Percentiles rank a stretch among this genome's conserved stretches.
These are phyloP conservation scores for Abrus pulchellus DNA, from an alignment of 306 rosid genomes.

Conservation along the genomic window DNA sequence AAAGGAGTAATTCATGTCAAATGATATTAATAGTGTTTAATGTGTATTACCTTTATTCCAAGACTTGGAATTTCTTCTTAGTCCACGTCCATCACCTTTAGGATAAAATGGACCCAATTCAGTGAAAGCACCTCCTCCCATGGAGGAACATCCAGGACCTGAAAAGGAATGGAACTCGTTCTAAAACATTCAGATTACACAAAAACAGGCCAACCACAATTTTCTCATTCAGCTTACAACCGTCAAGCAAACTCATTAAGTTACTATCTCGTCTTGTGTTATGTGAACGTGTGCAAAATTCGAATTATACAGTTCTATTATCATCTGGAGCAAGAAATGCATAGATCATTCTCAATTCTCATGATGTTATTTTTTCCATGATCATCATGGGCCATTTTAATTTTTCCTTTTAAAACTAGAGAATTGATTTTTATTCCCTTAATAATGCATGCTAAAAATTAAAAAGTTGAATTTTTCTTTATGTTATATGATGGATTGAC, in stretches of 20 bases:
- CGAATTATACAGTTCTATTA: neutral
- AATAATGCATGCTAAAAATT: neutral
- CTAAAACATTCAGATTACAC: neutral
- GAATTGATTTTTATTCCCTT: neutral
- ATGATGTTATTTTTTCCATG: neutral
- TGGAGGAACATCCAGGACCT: conserved; percentile 90
- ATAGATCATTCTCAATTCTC: neutral
- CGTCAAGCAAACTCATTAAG: neutral
- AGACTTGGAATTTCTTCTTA: conserved; percentile 65
- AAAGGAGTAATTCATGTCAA: neutral
- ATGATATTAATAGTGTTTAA: neutral
- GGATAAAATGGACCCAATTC: conserved; percentile 90
- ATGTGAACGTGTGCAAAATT: neutral
- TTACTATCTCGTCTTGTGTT: neutral
- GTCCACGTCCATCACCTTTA: conserved; percentile 74
- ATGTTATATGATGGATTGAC: neutral
- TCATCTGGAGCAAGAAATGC: neutral
- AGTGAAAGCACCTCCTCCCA: conserved; percentile 91
- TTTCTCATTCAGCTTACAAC: neutral
- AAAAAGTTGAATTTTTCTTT: neutral
- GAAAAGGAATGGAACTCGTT: conserved; percentile 35
- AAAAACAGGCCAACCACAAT: neutral
- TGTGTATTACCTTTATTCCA: conserved; percentile 70
- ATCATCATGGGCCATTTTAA: neutral
- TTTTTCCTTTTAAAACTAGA: neutral